Conservation (phyloP, 169 alveolate genomes). For the Eimeria zaria region DNA sequence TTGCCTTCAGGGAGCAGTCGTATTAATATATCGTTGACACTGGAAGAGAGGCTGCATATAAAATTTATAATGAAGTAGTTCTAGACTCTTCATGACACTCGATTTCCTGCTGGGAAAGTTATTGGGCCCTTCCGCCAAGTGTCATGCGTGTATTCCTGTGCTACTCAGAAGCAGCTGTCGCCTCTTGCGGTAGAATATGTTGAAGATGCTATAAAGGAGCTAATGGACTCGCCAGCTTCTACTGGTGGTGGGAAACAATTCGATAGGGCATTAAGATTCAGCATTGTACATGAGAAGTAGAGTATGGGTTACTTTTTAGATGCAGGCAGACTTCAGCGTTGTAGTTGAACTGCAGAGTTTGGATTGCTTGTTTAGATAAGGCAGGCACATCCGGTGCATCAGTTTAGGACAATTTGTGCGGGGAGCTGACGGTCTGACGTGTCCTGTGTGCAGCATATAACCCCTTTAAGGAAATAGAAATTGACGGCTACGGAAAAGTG, state of each 20-base stretch:
- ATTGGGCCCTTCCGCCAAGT: neutral
- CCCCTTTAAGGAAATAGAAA: neutral
- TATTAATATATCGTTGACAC: neutral
- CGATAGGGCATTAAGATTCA: neutral
- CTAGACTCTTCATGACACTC: neutral
- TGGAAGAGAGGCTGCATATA: neutral
- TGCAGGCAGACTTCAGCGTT: neutral
- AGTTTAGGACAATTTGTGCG: neutral
- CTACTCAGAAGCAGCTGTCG: neutral
- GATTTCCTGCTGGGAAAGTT: neutral
- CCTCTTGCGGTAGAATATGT: neutral
- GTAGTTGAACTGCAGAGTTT: neutral
- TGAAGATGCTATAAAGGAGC: neutral
- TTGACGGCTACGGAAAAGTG: constrained; percentile 24
- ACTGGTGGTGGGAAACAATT: neutral
- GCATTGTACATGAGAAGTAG: too few relatives aligned
- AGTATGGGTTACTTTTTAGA: too few relatives aligned
- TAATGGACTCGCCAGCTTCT: neutral
- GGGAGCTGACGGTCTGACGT: neutral
- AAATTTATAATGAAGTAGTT: neutral
- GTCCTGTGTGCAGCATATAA: neutral
- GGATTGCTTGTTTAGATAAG: neutral
- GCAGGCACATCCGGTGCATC: neutral
- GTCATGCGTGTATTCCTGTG: neutral
- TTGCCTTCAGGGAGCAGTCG: neutral